Conservation (phyloP, 345 rosid species). For the Arabis alpina region DNA sequence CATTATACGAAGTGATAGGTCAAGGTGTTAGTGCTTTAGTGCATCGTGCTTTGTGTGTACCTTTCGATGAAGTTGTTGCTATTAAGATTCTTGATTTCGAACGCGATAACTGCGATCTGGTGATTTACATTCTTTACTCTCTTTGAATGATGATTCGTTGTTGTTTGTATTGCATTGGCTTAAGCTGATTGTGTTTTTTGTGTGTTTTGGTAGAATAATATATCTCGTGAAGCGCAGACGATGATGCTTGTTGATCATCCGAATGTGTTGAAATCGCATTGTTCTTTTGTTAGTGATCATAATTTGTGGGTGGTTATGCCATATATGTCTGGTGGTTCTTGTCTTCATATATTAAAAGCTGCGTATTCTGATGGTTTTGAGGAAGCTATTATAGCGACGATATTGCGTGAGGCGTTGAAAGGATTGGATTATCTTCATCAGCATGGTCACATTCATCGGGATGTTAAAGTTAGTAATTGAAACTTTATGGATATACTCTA, state of each 20-base stretch:
- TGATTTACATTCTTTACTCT: constrained; percentile 33
- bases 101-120: constrained; percentile 90
- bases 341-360: constrained; percentile 96
- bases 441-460: constrained; percentile 97
- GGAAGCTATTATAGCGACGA: constrained; percentile 86
- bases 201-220: constrained; percentile 54
- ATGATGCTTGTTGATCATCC: constrained; percentile 95
- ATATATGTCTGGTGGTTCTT: constrained; percentile 97
- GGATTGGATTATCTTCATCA: constrained; percentile 98
- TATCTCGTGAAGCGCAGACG: constrained; percentile 93
- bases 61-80: constrained; percentile 77
- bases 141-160: neutral
- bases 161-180: neutral
- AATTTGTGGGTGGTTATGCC: constrained; percentile 98
- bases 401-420: constrained; percentile 83
- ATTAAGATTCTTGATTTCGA: constrained; percentile 97
- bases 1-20: constrained; percentile 77
- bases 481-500: constrained; percentile 6
- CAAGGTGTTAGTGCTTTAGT: constrained; percentile 94
- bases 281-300: constrained; percentile 92
- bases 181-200: neutral
- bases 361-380: constrained; percentile 95
- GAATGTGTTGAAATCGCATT: constrained; percentile 88
- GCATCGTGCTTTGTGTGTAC: constrained; percentile 77
- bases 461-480: constrained; percentile 74